Evolutionary conservation across 345 rosid species (phyloP), one percentile per base, ranked within the genome.

Genomic region (Carallia pectinifolia): DNA sequence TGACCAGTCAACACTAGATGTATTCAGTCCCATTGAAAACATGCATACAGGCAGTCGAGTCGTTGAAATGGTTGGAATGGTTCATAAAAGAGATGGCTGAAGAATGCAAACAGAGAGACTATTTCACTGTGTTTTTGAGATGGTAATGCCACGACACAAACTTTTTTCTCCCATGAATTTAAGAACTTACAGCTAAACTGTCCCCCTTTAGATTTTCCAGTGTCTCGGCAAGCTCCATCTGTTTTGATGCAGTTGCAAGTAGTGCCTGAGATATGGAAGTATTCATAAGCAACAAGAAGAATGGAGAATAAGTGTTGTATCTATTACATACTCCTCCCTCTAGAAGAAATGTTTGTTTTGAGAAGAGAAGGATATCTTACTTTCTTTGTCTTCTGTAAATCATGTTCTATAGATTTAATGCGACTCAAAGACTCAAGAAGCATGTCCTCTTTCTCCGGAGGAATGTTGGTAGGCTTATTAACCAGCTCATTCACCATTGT

Each of bases 361-460:
- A 19, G 56, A 39, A 68, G 64, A 30, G 34, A 76, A 40, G 17
- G 52, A 73, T 44, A 44, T 58, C 66, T 61, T 79, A 94, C 98
- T 79, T 77, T 88, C 78, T 87, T 94, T 72, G 98, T 94, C 87
- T 82, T 91, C 78, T 90, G 96, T 59, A 94, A 78, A 76, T 94
- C 98, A 71, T 87, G 80, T 65, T 94, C 98, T 34, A 94, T 94
- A 64, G 79, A 82, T 84, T 76, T 95, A 72, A 90, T 91, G 58
- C 99, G 89, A 71, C 73, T 84, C 85, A 91, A 67, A 2, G 97
- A 95, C 58, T 95, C 97, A 37, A 74, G 90, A 80, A 94, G 88
- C 75, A 90, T 90, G 74, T 86, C 81, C 34, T 94, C 98, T 81
- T 94, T 94, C 82, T 91, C 97, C 15, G 84, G 90, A 74, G 98